These are phyloP conservation scores for Chalciporus sp. DNA, from an alignment of 1,284 basidiomycete genomes.

Conservation along the genomic window DNA sequence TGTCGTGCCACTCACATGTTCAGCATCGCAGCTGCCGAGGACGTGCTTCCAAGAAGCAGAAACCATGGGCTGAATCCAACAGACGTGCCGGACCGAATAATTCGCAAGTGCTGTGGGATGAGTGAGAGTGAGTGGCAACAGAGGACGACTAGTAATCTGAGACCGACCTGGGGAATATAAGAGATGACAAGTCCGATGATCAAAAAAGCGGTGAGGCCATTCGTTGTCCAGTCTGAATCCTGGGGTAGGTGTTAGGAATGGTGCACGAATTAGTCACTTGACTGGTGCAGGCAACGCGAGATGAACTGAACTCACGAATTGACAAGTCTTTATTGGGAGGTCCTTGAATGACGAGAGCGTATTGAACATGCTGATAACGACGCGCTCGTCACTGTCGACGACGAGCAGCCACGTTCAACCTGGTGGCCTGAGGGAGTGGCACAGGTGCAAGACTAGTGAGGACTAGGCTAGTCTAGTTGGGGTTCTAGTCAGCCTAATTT, in stretches of 20 bases:
- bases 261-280: background rate
- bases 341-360: constrained; percentile 8
- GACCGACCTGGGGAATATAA: constrained; percentile 82
- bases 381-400: too few relatives aligned
- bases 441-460: background rate
- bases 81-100: constrained; percentile 76
- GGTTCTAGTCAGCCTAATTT: too few relatives aligned
- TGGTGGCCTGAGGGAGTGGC: too few relatives aligned
- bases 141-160: background rate
- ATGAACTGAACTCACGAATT: constrained; percentile 17
- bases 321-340: constrained; percentile 7
- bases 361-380: background rate
- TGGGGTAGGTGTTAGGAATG: constrained; percentile 27
- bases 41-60: constrained; percentile 89
- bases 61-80: constrained; percentile 94
- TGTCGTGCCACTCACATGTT: constrained; percentile 63
- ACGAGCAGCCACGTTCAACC: too few relatives aligned
- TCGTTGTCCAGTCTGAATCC: constrained; percentile 77
- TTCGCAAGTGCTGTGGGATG: constrained; percentile 62
- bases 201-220: constrained; percentile 74
- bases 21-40: constrained; percentile 76
- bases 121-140: background rate
- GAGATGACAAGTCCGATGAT: constrained; percentile 84
- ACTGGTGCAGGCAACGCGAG: background rate
- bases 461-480: too few relatives aligned